Evolutionary conservation across 2,329 filamentous ascomycete species (phyloP).

Genomic region (Bisporella sp.): DNA sequence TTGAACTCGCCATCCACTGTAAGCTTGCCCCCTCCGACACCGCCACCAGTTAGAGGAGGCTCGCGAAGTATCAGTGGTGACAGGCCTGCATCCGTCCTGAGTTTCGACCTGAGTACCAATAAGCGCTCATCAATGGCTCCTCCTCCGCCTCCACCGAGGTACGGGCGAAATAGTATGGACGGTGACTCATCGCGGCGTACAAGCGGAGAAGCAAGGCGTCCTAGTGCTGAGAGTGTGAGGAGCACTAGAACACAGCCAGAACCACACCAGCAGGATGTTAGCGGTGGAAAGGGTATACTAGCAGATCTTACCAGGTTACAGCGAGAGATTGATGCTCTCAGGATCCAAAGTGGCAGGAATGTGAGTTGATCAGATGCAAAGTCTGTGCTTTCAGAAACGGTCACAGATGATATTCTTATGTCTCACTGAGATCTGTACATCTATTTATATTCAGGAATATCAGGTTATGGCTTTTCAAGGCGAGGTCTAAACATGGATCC

Average conservation of each 20-base stretch:
- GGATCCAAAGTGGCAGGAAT: too few species aligned
- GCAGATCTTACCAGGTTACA: constrained; percentile 67
- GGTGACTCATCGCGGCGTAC: constrained; percentile 12
- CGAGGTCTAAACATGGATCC: too few species aligned
- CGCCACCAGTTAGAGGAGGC: background rate
- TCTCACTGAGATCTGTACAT: too few species aligned
- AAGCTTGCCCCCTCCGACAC: constrained; percentile 30
- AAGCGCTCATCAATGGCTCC: constrained; percentile 23
- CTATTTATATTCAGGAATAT: too few species aligned
- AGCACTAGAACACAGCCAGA: constrained; percentile 18
- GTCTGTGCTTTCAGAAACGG: too few species aligned
- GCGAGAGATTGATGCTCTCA: constrained; percentile 62
- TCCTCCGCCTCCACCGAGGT: constrained; percentile 33
- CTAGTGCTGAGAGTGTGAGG: constrained; percentile 17
- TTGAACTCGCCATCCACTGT: constrained; percentile 19
- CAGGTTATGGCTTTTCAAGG: too few species aligned
- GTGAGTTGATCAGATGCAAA: too few species aligned
- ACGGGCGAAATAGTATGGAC: constrained; percentile 27
- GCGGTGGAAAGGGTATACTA: constrained; percentile 51
- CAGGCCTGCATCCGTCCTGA: constrained; percentile 18
- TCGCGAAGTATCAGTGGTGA: background rate
- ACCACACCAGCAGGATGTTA: constrained; percentile 13
- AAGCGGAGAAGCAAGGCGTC: constrained; percentile 20
- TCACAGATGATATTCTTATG: too few species aligned
- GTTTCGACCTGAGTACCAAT: constrained; percentile 6